These are phyloP conservation scores for Colletotrichum echinochloae DNA, from an alignment of 2,329 filamentous ascomycete species.

Conservation along the genomic window DNA sequence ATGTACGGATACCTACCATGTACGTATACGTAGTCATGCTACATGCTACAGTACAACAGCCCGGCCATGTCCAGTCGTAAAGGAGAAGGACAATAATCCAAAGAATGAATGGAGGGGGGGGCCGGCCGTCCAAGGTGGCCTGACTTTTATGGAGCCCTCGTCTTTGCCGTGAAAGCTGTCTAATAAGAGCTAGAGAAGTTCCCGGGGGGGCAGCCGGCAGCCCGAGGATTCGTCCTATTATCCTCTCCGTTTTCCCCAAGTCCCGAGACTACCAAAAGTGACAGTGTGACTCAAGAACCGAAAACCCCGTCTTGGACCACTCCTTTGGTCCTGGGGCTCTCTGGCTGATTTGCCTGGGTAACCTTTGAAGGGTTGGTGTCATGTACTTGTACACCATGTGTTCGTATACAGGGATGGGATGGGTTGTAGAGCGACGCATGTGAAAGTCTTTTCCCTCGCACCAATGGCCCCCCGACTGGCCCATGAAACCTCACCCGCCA, in stretches of 20 bases:
- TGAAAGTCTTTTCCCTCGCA: slow-evolving; percentile 3
- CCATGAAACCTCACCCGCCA: slow-evolving; percentile 10
- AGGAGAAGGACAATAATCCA: slow-evolving; percentile 25
- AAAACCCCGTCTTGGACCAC: neutral
- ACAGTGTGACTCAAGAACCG: neutral
- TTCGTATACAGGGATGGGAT: neutral
- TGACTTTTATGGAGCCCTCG: slow-evolving; percentile 38
- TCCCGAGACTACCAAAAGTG: neutral
- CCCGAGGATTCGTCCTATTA: neutral
- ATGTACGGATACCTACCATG: no score
- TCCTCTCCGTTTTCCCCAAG: slow-evolving; percentile 4
- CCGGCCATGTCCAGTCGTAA: slow-evolving; percentile 4
- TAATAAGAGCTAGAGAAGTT: slow-evolving; percentile 31
- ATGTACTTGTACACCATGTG: neutral
- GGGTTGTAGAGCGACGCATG: slow-evolving; percentile 21
- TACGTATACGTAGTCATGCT: no score
- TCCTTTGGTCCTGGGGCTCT: neutral
- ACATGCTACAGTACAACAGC: no score
- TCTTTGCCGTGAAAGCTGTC: slow-evolving; percentile 7
- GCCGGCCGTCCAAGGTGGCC: slow-evolving; percentile 31
- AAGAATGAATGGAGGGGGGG: slow-evolving; percentile 20
- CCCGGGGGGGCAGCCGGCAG: slow-evolving; percentile 34
- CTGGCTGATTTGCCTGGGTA: neutral
- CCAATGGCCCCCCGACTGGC: neutral
- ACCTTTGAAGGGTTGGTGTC: neutral